Conservation (phyloP, 495 filamentous ascomycete species). For the Lepraria neglecta region DNA sequence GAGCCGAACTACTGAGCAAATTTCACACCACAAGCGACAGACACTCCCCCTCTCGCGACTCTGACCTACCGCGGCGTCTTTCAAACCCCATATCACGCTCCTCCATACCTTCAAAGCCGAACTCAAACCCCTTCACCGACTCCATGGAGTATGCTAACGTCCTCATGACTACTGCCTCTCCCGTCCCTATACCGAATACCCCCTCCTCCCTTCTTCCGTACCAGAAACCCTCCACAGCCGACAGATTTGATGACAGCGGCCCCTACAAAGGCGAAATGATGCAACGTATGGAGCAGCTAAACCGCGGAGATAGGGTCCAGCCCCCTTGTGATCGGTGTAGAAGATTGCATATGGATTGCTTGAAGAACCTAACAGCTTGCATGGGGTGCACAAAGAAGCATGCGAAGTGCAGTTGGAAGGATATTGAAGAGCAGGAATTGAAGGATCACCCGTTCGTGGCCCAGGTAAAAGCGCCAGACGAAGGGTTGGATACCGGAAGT, state of each 20-base stretch:
- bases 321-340: constrained; percentile 82
- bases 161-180: constrained; percentile 35
- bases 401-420: constrained; percentile 76
- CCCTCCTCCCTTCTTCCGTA: constrained; percentile 44
- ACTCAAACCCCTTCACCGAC: constrained; percentile 24
- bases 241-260: constrained; percentile 51
- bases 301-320: constrained; percentile 61
- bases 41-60: constrained; percentile 30
- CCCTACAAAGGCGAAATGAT: constrained; percentile 63
- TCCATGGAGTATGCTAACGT: constrained; percentile 31
- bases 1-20: constrained; percentile 49
- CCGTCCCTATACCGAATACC: constrained; percentile 47
- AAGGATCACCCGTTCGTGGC: constrained; percentile 30
- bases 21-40: constrained; percentile 54
- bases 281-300: constrained; percentile 65
- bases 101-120: constrained; percentile 20
- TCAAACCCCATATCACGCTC: constrained; percentile 16
- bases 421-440: constrained; percentile 65
- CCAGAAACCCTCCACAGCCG: constrained; percentile 40
- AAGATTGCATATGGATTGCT: constrained; percentile 69
- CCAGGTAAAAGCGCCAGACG: constrained; percentile 16
- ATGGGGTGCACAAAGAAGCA: constrained; percentile 85
- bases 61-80: constrained; percentile 20
- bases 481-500: constrained; percentile 15
- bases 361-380: constrained; percentile 80